phyloP scores from a whole-genome alignment of 495 filamentous ascomycete species.

The Aspergillus funiculosus region DNA sequence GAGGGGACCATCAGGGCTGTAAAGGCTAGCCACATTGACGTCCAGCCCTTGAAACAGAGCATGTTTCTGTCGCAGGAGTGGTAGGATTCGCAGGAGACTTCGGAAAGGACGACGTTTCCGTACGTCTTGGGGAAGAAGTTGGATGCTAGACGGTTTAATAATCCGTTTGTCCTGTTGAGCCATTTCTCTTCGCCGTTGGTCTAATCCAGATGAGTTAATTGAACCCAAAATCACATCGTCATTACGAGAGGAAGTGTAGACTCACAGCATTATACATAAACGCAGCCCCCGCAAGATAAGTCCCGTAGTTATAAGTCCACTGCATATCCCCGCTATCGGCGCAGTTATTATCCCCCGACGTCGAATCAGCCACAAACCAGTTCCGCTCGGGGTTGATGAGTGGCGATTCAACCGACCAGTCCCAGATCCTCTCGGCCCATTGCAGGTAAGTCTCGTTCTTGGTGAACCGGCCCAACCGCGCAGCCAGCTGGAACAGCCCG shows the following conservation, averaged over 20 bases:
- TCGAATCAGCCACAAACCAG: constrained; percentile 55
- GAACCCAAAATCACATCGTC: too few relatives aligned
- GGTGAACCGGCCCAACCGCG: constrained; percentile 59
- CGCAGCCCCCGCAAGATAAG: constrained; percentile 59
- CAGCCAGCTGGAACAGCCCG: constrained; percentile 57
- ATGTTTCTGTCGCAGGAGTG: constrained; percentile 61
- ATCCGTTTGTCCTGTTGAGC: constrained; percentile 46
- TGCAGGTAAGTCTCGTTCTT: constrained; percentile 56
- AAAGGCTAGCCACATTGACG: constrained; percentile 67
- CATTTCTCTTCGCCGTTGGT: constrained; percentile 46
- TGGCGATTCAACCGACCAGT: constrained; percentile 51
- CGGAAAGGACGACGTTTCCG: constrained; percentile 50
- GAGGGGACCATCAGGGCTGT: constrained; percentile 56
- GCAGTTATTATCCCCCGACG: constrained; percentile 47
- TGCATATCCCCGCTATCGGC: constrained; percentile 51
- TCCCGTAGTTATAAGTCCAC: constrained; percentile 64
- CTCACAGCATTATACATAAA: constrained; percentile 58
- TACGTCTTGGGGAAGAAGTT: constrained; percentile 51
- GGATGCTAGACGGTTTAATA: constrained; percentile 42
- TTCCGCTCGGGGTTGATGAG: constrained; percentile 43
- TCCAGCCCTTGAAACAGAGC: constrained; percentile 70
- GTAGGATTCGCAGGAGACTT: constrained; percentile 65
- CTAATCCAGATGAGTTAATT: constrained; percentile 33
- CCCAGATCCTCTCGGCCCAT: constrained; percentile 58
- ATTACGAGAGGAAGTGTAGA: constrained; percentile 18